These are phyloP conservation scores for Chrysoporthe puriensis DNA, from an alignment of 2,329 filamentous ascomycete species.

Conservation along the genomic window DNA sequence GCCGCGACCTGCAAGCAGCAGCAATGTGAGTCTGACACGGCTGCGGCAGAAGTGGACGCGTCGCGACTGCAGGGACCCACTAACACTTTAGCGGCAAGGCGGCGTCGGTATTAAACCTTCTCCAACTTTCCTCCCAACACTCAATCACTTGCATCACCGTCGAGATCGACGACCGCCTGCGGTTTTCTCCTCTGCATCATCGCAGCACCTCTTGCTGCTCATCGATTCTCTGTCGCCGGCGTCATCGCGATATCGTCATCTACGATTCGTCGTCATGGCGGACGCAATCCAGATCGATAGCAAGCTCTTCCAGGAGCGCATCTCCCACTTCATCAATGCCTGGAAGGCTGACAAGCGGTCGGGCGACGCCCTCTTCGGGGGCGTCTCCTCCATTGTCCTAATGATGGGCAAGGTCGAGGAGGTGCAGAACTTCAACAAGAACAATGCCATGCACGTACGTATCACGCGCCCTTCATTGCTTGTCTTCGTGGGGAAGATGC, in stretches of 20 bases:
- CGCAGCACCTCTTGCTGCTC: slow-evolving; percentile 27
- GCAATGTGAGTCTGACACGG: slow-evolving; percentile 2
- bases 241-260: slow-evolving; percentile 21
- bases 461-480: neutral
- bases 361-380: slow-evolving; percentile 82
- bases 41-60: slow-evolving; percentile 2
- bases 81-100: slow-evolving; percentile 13
- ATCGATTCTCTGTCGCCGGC: slow-evolving; percentile 25
- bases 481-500: neutral
- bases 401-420: slow-evolving; percentile 97
- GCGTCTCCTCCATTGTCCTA: slow-evolving; percentile 83
- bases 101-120: neutral
- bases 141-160: slow-evolving; percentile 2
- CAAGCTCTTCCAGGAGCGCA: slow-evolving; percentile 89
- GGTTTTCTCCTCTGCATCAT: slow-evolving; percentile 10
- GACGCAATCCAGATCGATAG: slow-evolving; percentile 91
- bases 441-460: slow-evolving; percentile 88
- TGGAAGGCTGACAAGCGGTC: slow-evolving; percentile 97
- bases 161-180: slow-evolving; percentile 2
- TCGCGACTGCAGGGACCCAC: slow-evolving; percentile 13
- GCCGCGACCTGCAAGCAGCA: neutral
- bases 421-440: slow-evolving; percentile 86
- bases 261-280: slow-evolving; percentile 55
- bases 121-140: slow-evolving; percentile 8
- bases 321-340: slow-evolving; percentile 81